These are phyloP conservation scores for Neonectria faginata DNA, from an alignment of 2,329 filamentous ascomycete genomes.

Conservation along the genomic window DNA sequence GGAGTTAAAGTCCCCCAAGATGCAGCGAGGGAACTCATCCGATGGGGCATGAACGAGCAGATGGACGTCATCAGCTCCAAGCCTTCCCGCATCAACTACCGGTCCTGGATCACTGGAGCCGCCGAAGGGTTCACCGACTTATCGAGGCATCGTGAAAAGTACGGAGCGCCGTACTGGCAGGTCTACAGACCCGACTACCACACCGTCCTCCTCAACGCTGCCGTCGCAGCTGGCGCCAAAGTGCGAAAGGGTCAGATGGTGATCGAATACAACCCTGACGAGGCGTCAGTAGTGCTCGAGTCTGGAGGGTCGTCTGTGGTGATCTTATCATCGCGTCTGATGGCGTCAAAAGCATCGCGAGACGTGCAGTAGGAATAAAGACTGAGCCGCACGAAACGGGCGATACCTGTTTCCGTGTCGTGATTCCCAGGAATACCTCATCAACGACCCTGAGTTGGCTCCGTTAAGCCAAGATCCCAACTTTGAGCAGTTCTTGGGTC, in stretches of 20 bases:
- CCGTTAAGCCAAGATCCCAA: slow-evolving; percentile 18
- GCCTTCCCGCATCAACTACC: slow-evolving; percentile 22
- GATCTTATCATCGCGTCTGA: slow-evolving; percentile 17
- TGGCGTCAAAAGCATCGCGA: slow-evolving; percentile 26
- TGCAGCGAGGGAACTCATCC: slow-evolving; percentile 19
- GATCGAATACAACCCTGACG: slow-evolving; percentile 5
- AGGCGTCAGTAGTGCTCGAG: slow-evolving; percentile 5
- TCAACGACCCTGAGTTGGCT: slow-evolving; percentile 18
- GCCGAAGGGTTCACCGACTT: slow-evolving; percentile 12
- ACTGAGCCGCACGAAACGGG: slow-evolving; percentile 27
- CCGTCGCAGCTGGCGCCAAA: slow-evolving; percentile 7
- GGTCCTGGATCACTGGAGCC: slow-evolving; percentile 16
- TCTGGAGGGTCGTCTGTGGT: slow-evolving; percentile 15
- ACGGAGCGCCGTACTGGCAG: slow-evolving; percentile 23
- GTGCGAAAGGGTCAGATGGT: slow-evolving; percentile 19
- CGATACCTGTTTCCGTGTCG: slow-evolving; percentile 22
- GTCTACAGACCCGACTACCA: slow-evolving; percentile 24
- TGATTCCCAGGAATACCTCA: slow-evolving; percentile 18
- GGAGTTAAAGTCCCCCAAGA: slow-evolving; percentile 27
- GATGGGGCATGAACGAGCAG: slow-evolving; percentile 23
- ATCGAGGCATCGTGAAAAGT: slow-evolving; percentile 13
- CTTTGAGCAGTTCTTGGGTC: slow-evolving; percentile 21
- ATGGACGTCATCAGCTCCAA: slow-evolving; percentile 25
- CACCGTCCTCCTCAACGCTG: slow-evolving; percentile 13
- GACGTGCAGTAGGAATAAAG: slow-evolving; percentile 4